Conservation (phyloP, 2,329 filamentous ascomycete genomes). For the Daldinia eschscholtzii region DNA sequence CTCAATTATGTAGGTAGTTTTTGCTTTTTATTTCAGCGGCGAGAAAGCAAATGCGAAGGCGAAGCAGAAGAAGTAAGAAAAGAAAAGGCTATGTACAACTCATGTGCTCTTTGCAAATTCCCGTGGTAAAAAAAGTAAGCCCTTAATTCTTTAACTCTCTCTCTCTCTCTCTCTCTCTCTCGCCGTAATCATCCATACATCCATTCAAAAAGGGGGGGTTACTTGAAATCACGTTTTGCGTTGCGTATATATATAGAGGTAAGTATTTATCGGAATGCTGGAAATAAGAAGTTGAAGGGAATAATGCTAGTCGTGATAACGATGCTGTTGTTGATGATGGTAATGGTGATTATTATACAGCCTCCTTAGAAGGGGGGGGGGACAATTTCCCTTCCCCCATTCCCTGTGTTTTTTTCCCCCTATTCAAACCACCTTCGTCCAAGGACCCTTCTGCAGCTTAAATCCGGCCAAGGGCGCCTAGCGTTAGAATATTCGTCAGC, state of each 20-base stretch:
- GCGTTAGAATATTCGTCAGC: conserved; percentile 47
- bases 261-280: background rate
- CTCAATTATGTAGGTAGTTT: conserved; percentile 11
- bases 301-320: background rate
- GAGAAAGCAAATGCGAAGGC: background rate
- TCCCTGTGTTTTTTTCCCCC: background rate
- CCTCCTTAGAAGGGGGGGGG: conserved; percentile 2
- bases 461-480: conserved; percentile 42
- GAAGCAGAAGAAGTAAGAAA: conserved; percentile 28
- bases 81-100: conserved; percentile 34
- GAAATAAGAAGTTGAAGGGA: background rate
- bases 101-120: conserved; percentile 32
- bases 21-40: conserved; percentile 28
- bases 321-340: background rate
- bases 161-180: background rate
- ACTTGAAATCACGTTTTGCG: conserved; percentile 22
- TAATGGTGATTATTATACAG: conserved; percentile 19
- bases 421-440: no score
- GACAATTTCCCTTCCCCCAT: conserved; percentile 15
- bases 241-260: background rate
- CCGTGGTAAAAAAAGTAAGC: conserved; percentile 22
- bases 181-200: conserved; percentile 1
- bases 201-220: conserved; percentile 18
- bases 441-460: background rate
- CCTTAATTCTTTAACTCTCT: conserved; percentile 3